Conservation (phyloP, 108 stramenopile species). For the Parmales sp. region DNA sequence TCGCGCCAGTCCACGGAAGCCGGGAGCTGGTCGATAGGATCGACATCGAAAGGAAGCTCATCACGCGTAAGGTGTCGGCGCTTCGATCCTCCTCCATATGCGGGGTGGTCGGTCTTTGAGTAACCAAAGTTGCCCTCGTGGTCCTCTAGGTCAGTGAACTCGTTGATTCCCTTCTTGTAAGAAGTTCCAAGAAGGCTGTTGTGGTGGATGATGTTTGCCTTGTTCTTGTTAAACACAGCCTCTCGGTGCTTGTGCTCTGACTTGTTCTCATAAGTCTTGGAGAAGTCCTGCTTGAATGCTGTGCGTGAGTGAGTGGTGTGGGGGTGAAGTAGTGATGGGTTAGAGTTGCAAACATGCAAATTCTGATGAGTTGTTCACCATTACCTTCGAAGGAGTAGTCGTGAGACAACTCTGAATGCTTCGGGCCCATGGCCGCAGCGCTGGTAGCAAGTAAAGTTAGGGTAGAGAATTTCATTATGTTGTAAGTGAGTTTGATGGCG, state of each 20-base stretch:
- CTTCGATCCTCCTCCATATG: constrained; percentile 15
- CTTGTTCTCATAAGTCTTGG: constrained; percentile 12
- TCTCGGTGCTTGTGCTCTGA: constrained; percentile 36
- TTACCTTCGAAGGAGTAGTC: constrained; percentile 41
- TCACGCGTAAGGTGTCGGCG: constrained; percentile 8
- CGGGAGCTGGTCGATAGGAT: constrained; percentile 44
- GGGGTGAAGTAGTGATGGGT: too few species aligned
- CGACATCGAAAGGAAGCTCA: constrained; percentile 31
- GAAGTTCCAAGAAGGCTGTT: constrained; percentile 20
- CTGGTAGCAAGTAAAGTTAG: not conserved
- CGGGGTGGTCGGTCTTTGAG: constrained; percentile 9
- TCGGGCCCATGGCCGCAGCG: constrained; percentile 16
- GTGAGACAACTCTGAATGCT: constrained; percentile 31
- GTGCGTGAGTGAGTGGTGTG: not conserved
- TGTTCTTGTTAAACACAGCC: constrained; percentile 41
- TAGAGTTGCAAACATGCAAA: not conserved
- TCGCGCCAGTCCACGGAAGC: constrained; percentile 64
- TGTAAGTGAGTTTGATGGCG: not conserved
- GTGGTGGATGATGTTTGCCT: constrained; percentile 39
- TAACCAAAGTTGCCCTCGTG: constrained; percentile 26
- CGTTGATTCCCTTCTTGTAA: constrained; percentile 44
- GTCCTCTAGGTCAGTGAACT: constrained; percentile 43
- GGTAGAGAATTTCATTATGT: too few species aligned
- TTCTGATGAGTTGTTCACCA: constrained; percentile 27
- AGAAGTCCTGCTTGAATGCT: not conserved